These are phyloP conservation scores for Tremellales sp. DNA, from an alignment of 1,284 basidiomycete genomes.

Conservation along the genomic window DNA sequence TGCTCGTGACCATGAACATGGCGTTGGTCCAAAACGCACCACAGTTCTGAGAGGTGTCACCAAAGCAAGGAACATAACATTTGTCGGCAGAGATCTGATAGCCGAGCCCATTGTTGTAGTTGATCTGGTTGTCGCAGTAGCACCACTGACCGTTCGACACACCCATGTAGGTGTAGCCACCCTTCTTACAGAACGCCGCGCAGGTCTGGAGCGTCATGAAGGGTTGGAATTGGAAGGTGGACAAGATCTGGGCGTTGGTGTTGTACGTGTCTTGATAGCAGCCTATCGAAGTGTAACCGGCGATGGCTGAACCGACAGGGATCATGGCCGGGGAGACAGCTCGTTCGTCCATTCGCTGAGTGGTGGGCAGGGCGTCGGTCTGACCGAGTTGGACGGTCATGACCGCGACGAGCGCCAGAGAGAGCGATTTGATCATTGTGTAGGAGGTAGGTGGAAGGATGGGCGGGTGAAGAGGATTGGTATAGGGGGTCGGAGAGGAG, in stretches of 20 bases:
- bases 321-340: neutral
- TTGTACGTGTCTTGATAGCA: conserved; percentile 5
- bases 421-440: neutral
- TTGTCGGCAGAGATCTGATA: conserved; percentile 3
- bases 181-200: conserved; percentile 19
- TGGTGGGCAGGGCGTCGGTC: neutral
- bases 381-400: conserved; percentile 4
- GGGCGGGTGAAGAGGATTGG: neutral
- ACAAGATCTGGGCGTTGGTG: neutral
- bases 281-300: neutral
- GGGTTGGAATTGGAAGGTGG: neutral
- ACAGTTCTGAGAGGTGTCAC: conserved; percentile 16
- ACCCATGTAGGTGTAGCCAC: conserved; percentile 27
- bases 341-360: neutral
- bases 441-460: neutral
- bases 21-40: conserved; percentile 19
- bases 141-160: neutral
- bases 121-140: neutral
- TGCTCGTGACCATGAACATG: conserved; percentile 2
- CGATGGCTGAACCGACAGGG: neutral
- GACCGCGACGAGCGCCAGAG: neutral
- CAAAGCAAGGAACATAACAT: conserved; percentile 21
- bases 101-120: conserved; percentile 3
- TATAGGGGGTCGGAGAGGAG: neutral
- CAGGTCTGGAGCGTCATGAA: conserved; percentile 26